phyloP scores from a whole-genome alignment of 306 rosid genomes.

The Datisca glomerata region DNA sequence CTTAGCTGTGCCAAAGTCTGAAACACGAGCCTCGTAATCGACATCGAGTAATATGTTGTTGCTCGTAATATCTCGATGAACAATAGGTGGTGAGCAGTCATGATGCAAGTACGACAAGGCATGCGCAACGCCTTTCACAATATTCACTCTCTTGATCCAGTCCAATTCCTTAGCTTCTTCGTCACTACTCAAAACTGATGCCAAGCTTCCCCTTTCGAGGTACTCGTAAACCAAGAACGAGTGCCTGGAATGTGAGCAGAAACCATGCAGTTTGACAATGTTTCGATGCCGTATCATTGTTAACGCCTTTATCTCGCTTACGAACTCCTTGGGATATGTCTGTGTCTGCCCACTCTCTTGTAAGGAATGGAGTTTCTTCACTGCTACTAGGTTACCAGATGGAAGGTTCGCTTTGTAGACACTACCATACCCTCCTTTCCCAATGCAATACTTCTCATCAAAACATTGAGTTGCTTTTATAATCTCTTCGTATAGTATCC shows the following conservation, averaged over 20 bases:
- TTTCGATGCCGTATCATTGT: background rate
- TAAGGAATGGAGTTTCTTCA: too few species aligned
- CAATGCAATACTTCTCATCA: constrained; percentile 74
- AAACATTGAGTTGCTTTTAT: constrained; percentile 74
- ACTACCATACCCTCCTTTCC: constrained; percentile 34
- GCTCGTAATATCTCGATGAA: background rate
- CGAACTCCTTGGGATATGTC: background rate
- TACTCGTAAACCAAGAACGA: background rate
- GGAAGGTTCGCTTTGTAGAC: too few species aligned
- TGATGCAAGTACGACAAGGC: background rate
- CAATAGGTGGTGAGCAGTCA: background rate
- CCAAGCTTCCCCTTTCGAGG: background rate
- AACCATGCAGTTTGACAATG: background rate
- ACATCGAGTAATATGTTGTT: background rate
- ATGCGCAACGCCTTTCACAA: background rate
- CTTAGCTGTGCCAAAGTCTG: background rate
- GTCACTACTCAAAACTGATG: background rate
- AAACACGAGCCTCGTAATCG: background rate
- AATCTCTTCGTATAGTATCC: constrained; percentile 88
- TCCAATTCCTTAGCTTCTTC: background rate
- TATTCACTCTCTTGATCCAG: background rate
- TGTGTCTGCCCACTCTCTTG: too few species aligned
- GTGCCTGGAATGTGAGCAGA: background rate
- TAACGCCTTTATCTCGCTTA: background rate
- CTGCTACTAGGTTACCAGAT: background rate